Percentiles rank a stretch among this genome's conserved stretches.
phyloP scores from a whole-genome alignment of 2,329 filamentous ascomycete genomes.

The Coniosporium tulheliwenetii region DNA sequence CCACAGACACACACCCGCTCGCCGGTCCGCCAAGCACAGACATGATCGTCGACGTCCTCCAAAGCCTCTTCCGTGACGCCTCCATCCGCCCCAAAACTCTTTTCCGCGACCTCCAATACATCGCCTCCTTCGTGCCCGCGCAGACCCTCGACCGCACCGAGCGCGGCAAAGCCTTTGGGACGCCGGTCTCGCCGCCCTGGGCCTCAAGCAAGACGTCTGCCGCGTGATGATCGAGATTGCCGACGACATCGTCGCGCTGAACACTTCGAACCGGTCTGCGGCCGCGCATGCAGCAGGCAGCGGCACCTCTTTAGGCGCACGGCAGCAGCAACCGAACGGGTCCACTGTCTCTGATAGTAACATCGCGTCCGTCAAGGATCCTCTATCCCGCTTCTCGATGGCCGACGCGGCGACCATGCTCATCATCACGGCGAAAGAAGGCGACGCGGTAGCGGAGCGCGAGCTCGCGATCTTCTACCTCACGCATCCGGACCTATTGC shows the following conservation, averaged over 20 bases:
- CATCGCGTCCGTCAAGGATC: constrained; percentile 8
- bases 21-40: constrained; percentile 23
- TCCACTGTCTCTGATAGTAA: constrained; percentile 8
- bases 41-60: constrained; percentile 26
- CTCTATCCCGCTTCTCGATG: constrained; percentile 51
- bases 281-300: constrained; percentile 8
- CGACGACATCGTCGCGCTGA: constrained; percentile 51
- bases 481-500: constrained; percentile 73
- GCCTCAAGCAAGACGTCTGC: constrained; percentile 75
- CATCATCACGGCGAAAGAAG: constrained; percentile 87
- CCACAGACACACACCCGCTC: constrained; percentile 17
- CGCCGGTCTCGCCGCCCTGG: constrained; percentile 73
- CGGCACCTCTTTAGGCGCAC: neutral
- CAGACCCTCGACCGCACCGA: constrained; percentile 42
- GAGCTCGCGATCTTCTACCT: constrained; percentile 90
- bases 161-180: constrained; percentile 75
- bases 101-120: constrained; percentile 35
- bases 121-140: constrained; percentile 44
- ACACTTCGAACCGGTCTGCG: constrained; percentile 44
- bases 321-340: constrained; percentile 13
- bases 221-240: constrained; percentile 68
- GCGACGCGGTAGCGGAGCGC: constrained; percentile 72
- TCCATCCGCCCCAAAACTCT: constrained; percentile 29
- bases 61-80: constrained; percentile 27
- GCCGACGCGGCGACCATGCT: constrained; percentile 78